These are phyloP conservation scores for Coprinopsis sp. DNA, from an alignment of 768 basidiomycete genomes.

Conservation along the genomic window DNA sequence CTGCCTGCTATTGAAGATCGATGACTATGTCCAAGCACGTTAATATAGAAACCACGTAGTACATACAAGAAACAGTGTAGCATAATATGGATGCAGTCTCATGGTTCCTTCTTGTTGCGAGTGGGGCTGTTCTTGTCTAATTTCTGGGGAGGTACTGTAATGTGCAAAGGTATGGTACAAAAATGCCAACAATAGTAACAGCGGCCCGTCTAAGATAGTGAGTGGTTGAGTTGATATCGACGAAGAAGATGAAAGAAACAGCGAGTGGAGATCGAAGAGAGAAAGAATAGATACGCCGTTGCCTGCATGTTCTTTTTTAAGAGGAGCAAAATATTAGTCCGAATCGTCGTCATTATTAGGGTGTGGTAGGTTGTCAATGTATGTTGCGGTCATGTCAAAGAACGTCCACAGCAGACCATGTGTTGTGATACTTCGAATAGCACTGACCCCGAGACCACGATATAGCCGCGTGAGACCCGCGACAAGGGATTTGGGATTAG, in stretches of 20 bases:
- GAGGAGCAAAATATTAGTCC: no score
- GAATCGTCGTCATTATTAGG: slow-evolving; percentile 11
- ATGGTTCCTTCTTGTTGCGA: no score
- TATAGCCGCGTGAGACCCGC: slow-evolving; percentile 83
- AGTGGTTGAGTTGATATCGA: slow-evolving; percentile 2
- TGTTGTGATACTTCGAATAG: slow-evolving; percentile 85
- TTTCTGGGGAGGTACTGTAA: background rate
- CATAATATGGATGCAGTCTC: background rate
- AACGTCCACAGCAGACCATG: slow-evolving; percentile 94
- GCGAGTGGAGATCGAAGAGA: background rate
- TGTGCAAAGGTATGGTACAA: slow-evolving; percentile 8
- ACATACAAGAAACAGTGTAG: background rate
- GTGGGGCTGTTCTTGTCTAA: no score
- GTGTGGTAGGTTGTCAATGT: slow-evolving; percentile 56
- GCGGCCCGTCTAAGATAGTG: slow-evolving; percentile 14
- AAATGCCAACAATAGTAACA: slow-evolving; percentile 13
- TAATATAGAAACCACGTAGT: slow-evolving; percentile 22
- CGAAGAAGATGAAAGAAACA: background rate
- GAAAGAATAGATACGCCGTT: background rate
- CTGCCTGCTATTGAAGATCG: slow-evolving; percentile 92
- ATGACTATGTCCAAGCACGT: slow-evolving; percentile 85
- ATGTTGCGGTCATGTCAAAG: slow-evolving; percentile 74
- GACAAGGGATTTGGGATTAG: slow-evolving; percentile 68
- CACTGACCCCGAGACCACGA: slow-evolving; percentile 91
- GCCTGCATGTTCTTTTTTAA: no score